These are phyloP conservation scores for Entophlyctis helioformis DNA, from an alignment of 192 early-diverging fungal genomes.

Conservation along the genomic window DNA sequence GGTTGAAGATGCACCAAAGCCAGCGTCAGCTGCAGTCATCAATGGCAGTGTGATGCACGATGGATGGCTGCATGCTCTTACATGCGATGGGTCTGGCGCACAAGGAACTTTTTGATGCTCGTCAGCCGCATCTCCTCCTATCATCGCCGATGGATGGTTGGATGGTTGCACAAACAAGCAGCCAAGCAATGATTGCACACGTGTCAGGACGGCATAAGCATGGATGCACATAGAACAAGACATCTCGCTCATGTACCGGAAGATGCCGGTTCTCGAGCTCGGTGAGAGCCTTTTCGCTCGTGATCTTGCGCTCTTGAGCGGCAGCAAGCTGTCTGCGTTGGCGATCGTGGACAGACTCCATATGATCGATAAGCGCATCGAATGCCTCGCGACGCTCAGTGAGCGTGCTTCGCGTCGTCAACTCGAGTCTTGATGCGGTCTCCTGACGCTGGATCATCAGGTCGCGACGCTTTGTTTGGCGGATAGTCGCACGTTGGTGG, in stretches of 20 bases:
- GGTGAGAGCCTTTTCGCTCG: neutral
- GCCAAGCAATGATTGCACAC: too few species aligned
- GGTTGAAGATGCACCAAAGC: too few species aligned
- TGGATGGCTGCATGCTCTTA: too few species aligned
- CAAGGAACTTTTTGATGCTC: slow-evolving; percentile 7
- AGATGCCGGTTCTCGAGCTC: slow-evolving; percentile 7
- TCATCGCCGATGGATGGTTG: too few species aligned
- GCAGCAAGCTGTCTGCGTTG: slow-evolving; percentile 5
- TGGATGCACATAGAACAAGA: too few species aligned
- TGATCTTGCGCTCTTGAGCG: slow-evolving; percentile 8
- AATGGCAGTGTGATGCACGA: too few species aligned
- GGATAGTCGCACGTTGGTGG: slow-evolving; percentile 8
- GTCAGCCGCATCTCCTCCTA: slow-evolving; percentile 2
- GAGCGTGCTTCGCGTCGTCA: neutral
- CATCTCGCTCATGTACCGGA: neutral
- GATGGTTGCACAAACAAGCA: too few species aligned
- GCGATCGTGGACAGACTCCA: slow-evolving; percentile 8
- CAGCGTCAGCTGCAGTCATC: too few species aligned
- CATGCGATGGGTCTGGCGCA: slow-evolving; percentile 4
- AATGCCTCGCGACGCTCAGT: slow-evolving; percentile 2
- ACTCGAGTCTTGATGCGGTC: neutral
- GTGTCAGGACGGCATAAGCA: too few species aligned
- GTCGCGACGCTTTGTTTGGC: slow-evolving; percentile 13
- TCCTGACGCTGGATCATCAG: slow-evolving; percentile 3
- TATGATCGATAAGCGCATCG: slow-evolving; percentile 2